Conservation (phyloP, 2,329 filamentous ascomycete species). For the Talaromyces sp. region DNA sequence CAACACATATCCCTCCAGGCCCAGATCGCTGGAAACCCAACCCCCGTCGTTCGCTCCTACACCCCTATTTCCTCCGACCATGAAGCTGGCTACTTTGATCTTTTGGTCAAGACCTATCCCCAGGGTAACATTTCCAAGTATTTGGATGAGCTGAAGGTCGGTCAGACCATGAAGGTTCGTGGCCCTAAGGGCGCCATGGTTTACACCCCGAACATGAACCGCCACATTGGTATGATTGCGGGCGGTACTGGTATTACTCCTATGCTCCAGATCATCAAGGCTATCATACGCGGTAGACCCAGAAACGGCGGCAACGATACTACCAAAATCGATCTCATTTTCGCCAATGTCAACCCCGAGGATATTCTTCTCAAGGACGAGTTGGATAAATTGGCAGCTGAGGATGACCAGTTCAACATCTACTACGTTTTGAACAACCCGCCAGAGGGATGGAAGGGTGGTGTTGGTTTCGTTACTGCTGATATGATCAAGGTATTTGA, state of each 20-base stretch:
- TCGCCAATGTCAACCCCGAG: slow-evolving; percentile 89
- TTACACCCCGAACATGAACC: slow-evolving; percentile 94
- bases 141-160: slow-evolving; percentile 77
- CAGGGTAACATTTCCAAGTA: slow-evolving; percentile 96
- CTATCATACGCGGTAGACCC: slow-evolving; percentile 74
- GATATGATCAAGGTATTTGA: slow-evolving; percentile 83
- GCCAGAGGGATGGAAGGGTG: slow-evolving; percentile 84
- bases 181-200: slow-evolving; percentile 98
- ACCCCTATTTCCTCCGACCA: slow-evolving; percentile 88
- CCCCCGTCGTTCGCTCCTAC: slow-evolving; percentile 87
- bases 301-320: slow-evolving; percentile 66
- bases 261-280: slow-evolving; percentile 94
- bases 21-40: slow-evolving; percentile 68
- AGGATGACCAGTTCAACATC: slow-evolving; percentile 78
- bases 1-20: slow-evolving; percentile 98
- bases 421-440: slow-evolving; percentile 98
- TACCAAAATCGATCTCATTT: slow-evolving; percentile 91
- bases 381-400: slow-evolving; percentile 70
- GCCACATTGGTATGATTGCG: slow-evolving; percentile 95
- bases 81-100: slow-evolving; percentile 86
- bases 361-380: slow-evolving; percentile 94
- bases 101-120: slow-evolving; percentile 96
- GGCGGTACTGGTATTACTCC: slow-evolving; percentile 97
- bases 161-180: slow-evolving; percentile 82
- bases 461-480: slow-evolving; percentile 88